Evolutionary conservation across 306 rosid species (phyloP), one percentile per base, ranked within the genome.

Genomic region (Trifolium pratense): DNA sequence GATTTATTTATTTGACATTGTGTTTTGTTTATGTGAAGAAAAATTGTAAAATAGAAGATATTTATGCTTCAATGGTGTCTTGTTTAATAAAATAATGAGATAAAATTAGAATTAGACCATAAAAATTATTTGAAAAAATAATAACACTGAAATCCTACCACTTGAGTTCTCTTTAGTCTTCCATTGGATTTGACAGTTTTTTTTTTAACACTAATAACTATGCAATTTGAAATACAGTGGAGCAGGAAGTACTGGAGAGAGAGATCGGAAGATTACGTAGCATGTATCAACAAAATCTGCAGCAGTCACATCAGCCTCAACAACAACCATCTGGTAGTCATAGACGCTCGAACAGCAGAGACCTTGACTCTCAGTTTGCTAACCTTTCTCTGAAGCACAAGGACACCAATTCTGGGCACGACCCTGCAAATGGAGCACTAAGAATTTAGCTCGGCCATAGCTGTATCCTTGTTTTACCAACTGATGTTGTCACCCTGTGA

Each of bases 191-290:
- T 71, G 64, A 62, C 34, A 61, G 46, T 68, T 39, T 65, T 66
- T 76, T 65, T 66, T 73, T 56, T 31, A 73, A 37, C 80, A 66
- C 89, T 90, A 71, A 90, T 65, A 77, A 21, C 26, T 76, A 10
- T 75, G 34, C 42, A 18, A 74, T 74, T 73, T 78, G 74, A 70
- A 84, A 65, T 88, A 62, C 86, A 95, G 99, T 95, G 97, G 99
- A 95, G 84, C 99, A 95, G 75, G 99, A 95, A 86, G 97, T 95
- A 55, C 83, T 95, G 86, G 99, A 95, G 81, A 95, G 97, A 80
- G 99, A 95, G 89, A 87, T 95, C 29, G 96, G 96, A 70, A 88
- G 99, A 89, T 81, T 95, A 64, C 88, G 96, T 67, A 1, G 84
- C 25, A 55, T 95, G 86, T 89, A 86, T 76, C 88, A 91, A 77